A percentile compares a stretch with the other conserved stretches of the same genome.
Evolutionary conservation across 2,329 filamentous ascomycete species (phyloP).

Genomic region (Chrysoporthe cubensis): DNA sequence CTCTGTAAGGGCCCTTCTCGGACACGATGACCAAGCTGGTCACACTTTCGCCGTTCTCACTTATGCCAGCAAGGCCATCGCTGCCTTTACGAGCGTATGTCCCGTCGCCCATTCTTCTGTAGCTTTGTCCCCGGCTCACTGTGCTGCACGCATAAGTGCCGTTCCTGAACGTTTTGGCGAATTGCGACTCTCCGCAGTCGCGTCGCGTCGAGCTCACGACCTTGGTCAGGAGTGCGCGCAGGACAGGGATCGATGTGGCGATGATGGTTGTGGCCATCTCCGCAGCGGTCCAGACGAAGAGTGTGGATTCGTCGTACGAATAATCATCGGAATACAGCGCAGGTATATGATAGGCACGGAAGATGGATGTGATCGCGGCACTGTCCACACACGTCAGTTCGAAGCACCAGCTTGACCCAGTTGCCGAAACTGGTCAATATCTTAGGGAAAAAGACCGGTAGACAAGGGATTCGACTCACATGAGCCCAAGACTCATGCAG

Average conservation of each 20-base stretch:
- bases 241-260: constrained; percentile 33
- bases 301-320: constrained; percentile 3
- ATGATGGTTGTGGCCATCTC: constrained; percentile 32
- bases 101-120: not conserved
- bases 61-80: constrained; percentile 7
- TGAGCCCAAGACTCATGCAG: constrained; percentile 42
- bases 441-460: not conserved
- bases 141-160: constrained; percentile 15
- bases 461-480: constrained; percentile 29
- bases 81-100: not conserved
- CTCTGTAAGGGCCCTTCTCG: not conserved
- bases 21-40: constrained; percentile 2
- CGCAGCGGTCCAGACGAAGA: constrained; percentile 31
- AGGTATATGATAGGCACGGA: constrained; percentile 7
- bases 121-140: constrained; percentile 8
- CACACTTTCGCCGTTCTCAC: constrained; percentile 13
- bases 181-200: constrained; percentile 1
- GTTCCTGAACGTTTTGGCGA: constrained; percentile 18
- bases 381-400: constrained; percentile 13
- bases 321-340: not conserved
- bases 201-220: constrained; percentile 11
- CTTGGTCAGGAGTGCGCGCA: constrained; percentile 32
- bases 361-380: constrained; percentile 4
- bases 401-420: not conserved
- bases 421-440: not conserved